A percentile compares a stretch with the other conserved stretches of the same genome.
Conservation (phyloP, 495 filamentous ascomycete species). For the Aspergillus sparsus region DNA sequence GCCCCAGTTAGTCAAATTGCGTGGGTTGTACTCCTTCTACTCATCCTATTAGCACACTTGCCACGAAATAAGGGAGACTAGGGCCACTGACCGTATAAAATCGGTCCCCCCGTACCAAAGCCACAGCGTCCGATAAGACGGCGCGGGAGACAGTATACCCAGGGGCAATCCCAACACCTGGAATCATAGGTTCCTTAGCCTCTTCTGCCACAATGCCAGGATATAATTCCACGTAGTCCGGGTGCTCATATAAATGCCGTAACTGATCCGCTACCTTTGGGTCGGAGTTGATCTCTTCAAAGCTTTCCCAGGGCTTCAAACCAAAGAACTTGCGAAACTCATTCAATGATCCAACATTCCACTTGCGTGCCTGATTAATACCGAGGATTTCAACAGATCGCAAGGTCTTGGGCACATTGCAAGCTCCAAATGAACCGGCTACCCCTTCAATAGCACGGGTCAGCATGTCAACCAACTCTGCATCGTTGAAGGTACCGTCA, state of each 20-base stretch:
- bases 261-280: slow-evolving; percentile 11
- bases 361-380: slow-evolving; percentile 60
- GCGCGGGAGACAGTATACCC: slow-evolving; percentile 58
- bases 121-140: slow-evolving; percentile 55
- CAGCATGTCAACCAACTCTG: slow-evolving; percentile 62
- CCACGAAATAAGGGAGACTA: not conserved
- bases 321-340: slow-evolving; percentile 65
- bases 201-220: slow-evolving; percentile 58
- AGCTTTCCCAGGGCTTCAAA: slow-evolving; percentile 58
- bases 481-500: slow-evolving; percentile 62
- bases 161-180: slow-evolving; percentile 55
- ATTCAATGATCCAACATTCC: slow-evolving; percentile 63
- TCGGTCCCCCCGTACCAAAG: slow-evolving; percentile 54
- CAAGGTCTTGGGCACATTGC: slow-evolving; percentile 60
- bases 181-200: slow-evolving; percentile 52
- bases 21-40: slow-evolving; percentile 65
- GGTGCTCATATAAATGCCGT: slow-evolving; percentile 53
- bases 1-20: slow-evolving; percentile 76
- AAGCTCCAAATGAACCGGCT: slow-evolving; percentile 58
- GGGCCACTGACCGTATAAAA: slow-evolving; percentile 44
- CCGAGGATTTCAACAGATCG: slow-evolving; percentile 60
- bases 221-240: slow-evolving; percentile 65
- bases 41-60: not conserved
- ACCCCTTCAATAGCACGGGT: slow-evolving; percentile 60
- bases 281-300: slow-evolving; percentile 61